These are phyloP conservation scores for Pyrenula massariospora DNA, from an alignment of 495 filamentous ascomycete species.

Conservation along the genomic window DNA sequence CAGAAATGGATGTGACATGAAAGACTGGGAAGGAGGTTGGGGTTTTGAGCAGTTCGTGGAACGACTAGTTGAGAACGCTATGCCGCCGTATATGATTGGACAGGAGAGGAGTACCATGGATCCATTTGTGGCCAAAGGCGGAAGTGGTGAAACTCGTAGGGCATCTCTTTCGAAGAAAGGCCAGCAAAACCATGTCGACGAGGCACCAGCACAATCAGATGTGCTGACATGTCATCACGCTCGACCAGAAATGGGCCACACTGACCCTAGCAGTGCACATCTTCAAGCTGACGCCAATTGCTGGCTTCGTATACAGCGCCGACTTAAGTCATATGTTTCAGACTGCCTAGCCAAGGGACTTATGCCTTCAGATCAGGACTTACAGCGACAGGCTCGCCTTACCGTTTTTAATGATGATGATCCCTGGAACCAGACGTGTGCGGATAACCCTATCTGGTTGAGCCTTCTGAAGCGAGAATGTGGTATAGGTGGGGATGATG, in stretches of 20 bases:
- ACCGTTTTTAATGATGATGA: conserved; percentile 57
- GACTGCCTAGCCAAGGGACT: conserved; percentile 34
- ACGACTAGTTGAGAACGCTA: conserved; percentile 50
- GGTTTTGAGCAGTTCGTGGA: conserved; percentile 50
- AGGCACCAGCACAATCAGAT: neutral
- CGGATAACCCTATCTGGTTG: conserved; percentile 55
- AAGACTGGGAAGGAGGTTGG: conserved; percentile 63
- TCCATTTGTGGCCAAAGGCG: conserved; percentile 13
- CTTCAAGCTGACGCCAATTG: conserved; percentile 29
- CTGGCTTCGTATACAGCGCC: conserved; percentile 39
- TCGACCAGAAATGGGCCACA: too few species aligned
- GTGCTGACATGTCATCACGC: neutral
- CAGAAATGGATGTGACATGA: conserved; percentile 53
- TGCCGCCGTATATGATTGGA: conserved; percentile 47
- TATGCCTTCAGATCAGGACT: conserved; percentile 45
- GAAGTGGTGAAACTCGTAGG: neutral
- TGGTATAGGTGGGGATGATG: neutral
- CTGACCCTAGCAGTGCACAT: neutral
- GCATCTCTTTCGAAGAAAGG: neutral
- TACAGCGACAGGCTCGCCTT: conserved; percentile 51
- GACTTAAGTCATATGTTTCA: conserved; percentile 44
- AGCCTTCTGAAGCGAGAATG: conserved; percentile 52
- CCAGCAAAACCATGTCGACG: neutral
- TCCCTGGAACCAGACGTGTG: conserved; percentile 60
- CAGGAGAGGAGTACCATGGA: conserved; percentile 25